Evolutionary conservation across 768 basidiomycete species (phyloP).

Genomic region (Naematelia encephala): DNA sequence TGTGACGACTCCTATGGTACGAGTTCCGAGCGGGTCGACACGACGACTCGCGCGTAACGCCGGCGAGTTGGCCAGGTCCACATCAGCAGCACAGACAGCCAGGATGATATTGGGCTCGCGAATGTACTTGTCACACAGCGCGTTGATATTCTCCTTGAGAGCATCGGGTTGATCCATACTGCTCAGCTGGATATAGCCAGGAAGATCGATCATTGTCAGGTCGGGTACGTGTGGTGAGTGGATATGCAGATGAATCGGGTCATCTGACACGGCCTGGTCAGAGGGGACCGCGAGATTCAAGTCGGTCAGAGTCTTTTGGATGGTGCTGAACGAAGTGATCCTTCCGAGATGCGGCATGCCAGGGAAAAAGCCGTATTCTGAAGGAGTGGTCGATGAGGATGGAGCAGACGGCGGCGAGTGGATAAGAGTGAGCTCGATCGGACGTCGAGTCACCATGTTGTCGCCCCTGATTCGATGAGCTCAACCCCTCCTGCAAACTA

Average conservation of each 20-base stretch:
- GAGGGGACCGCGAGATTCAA: constrained; percentile 89
- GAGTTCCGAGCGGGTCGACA: constrained; percentile 88
- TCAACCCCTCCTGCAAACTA: constrained; percentile 5
- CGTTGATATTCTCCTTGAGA: constrained; percentile 86
- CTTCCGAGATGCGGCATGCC: constrained; percentile 74
- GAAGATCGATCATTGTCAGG: constrained; percentile 93
- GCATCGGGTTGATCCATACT: constrained; percentile 93
- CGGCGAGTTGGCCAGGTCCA: constrained; percentile 96
- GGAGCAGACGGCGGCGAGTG: constrained; percentile 68
- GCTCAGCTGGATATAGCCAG: constrained; percentile 92
- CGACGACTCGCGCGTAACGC: constrained; percentile 87
- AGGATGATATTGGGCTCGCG: constrained; percentile 99
- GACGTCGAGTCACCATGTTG: constrained; percentile 98
- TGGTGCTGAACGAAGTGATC: constrained; percentile 83
- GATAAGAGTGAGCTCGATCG: constrained; percentile 94
- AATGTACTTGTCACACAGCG: constrained; percentile 92
- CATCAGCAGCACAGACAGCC: constrained; percentile 97
- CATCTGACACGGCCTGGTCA: constrained; percentile 85
- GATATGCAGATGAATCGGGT: constrained; percentile 94
- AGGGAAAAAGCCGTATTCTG: constrained; percentile 92
- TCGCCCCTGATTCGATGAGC: constrained; percentile 64
- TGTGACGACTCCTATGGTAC: constrained; percentile 95
- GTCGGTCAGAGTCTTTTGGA: constrained; percentile 89
- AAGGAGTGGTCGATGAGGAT: constrained; percentile 55
- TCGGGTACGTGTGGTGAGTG: constrained; percentile 95